These are phyloP conservation scores for Trichomonascus vanleenenianus DNA, from an alignment of 805 yeast genomes.

Conservation along the genomic window DNA sequence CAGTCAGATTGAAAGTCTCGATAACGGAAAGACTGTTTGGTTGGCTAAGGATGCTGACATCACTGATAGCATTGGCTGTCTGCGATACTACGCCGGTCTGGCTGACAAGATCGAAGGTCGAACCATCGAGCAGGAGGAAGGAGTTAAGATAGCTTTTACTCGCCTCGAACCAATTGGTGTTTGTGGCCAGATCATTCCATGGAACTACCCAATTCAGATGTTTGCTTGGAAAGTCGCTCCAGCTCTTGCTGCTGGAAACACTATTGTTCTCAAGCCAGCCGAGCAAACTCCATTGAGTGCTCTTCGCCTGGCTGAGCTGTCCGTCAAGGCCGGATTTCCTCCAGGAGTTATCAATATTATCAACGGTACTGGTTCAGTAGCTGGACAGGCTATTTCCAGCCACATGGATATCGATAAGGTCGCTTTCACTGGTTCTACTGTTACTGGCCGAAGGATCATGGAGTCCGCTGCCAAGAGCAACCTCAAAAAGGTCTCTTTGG, in stretches of 20 bases:
- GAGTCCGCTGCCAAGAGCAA: conserved; percentile 54
- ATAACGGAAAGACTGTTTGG: conserved; percentile 70
- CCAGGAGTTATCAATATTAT: conserved; percentile 66
- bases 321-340: conserved; percentile 62
- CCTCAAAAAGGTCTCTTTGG: conserved; percentile 81
- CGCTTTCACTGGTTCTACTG: conserved; percentile 92
- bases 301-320: conserved; percentile 48
- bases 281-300: conserved; percentile 68
- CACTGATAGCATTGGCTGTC: conserved; percentile 44
- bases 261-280: conserved; percentile 61
- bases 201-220: conserved; percentile 66
- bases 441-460: conserved; percentile 74
- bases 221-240: conserved; percentile 77
- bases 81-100: conserved; percentile 65
- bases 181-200: conserved; percentile 60
- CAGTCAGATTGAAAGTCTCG: conserved; percentile 76
- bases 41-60: conserved; percentile 43
- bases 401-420: conserved; percentile 68
- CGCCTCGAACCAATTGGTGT: conserved; percentile 59
- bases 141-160: conserved; percentile 59
- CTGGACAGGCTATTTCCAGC: conserved; percentile 55
- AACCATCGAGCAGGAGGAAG: conserved; percentile 63
- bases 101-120: conserved; percentile 59
- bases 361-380: conserved; percentile 56
- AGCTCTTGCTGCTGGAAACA: conserved; percentile 72